Evolutionary conservation across 164 flowering plant genomes (phyloP), one percentile per base, ranked within the genome.

Genomic region (Liriodendron chinense): DNA sequence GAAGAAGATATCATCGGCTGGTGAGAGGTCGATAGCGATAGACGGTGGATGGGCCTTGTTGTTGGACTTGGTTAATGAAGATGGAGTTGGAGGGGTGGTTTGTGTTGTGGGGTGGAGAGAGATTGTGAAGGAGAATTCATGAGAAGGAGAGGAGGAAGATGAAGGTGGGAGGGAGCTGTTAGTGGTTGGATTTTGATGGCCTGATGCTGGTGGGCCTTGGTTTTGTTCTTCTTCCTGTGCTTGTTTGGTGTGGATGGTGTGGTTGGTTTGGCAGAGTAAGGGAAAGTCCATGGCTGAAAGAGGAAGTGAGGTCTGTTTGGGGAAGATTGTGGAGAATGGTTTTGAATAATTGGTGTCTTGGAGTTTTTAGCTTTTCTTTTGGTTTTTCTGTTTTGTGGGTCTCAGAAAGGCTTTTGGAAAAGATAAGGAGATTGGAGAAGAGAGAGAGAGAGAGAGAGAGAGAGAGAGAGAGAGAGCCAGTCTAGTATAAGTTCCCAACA

Each of bases 1-100:
- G 86, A 89, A 95, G 94, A 95, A 93, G 56, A 95, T 92, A 57
- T 93, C 94, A 68, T 90, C 99, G 0, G 99, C 98, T 0, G 99
- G 99, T 47, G 97, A 84, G 70, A 93, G 80, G 72, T 93, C 98
- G 9, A 87, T 71, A 16, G 91, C 90, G 6, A 84, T 76, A 63
- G 81, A 49, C 0, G 80, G 70, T 24, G 78, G 24, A 71, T 65
- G 77, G 71, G 77, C 24, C 47, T 76, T 75, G 71, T 74, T 49
- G 2, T 10, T 22, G 34, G 71, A 18, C 47, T 1, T 49, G 3
- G 75, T 59, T 10, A 12, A 2, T 10, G 59, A 53, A 53, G 59
- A 10, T 53, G 59, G 59, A 53, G 59, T 53, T 53, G 59, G 59
- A 53, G 59, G 59, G 59, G 59, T 53, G 59, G 59, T 53, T 53